Conservation (phyloP, 2,329 filamentous ascomycete genomes). For the Neopestalotiopsis rosae region DNA sequence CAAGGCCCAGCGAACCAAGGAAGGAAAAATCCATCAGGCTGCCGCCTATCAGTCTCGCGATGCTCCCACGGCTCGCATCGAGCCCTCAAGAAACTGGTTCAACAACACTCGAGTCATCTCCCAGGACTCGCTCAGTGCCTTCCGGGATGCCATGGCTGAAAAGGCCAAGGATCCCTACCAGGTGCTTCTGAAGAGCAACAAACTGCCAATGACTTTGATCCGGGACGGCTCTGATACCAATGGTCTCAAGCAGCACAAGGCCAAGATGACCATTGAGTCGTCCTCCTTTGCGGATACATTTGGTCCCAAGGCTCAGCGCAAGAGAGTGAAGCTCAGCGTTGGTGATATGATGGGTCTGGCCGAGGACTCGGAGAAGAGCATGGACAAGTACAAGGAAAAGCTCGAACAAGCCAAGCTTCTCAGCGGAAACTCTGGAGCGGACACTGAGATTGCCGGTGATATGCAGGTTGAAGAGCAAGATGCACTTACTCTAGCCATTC, state of each 20-base stretch:
- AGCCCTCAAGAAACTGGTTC: slow-evolving; percentile 98
- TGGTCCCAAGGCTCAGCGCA: slow-evolving; percentile 90
- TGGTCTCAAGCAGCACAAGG: slow-evolving; percentile 88
- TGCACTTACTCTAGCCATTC: slow-evolving; percentile 68
- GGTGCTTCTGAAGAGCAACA: slow-evolving; percentile 95
- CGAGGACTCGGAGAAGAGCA: slow-evolving; percentile 77
- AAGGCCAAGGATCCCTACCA: slow-evolving; percentile 89
- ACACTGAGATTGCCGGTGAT: slow-evolving; percentile 47
- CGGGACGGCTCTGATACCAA: slow-evolving; percentile 78
- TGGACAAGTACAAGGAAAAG: slow-evolving; percentile 81
- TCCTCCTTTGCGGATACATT: slow-evolving; percentile 88
- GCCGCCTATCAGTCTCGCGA: slow-evolving; percentile 86
- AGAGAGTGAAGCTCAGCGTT: slow-evolving; percentile 87
- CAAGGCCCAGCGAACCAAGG: slow-evolving; percentile 76
- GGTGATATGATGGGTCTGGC: slow-evolving; percentile 83
- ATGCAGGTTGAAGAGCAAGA: slow-evolving; percentile 45
- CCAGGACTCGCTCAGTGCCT: slow-evolving; percentile 84
- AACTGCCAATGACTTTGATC: slow-evolving; percentile 94
- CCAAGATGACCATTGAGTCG: slow-evolving; percentile 91
- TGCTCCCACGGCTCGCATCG: slow-evolving; percentile 81
- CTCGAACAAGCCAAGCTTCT: slow-evolving; percentile 79
- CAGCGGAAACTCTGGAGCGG: slow-evolving; percentile 69
- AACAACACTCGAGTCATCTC: slow-evolving; percentile 89
- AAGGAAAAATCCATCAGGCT: slow-evolving; percentile 83
- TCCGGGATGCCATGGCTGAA: slow-evolving; percentile 91